These are phyloP conservation scores for Xylaria sp. DNA, from an alignment of 2,329 filamentous ascomycete genomes.

Conservation along the genomic window DNA sequence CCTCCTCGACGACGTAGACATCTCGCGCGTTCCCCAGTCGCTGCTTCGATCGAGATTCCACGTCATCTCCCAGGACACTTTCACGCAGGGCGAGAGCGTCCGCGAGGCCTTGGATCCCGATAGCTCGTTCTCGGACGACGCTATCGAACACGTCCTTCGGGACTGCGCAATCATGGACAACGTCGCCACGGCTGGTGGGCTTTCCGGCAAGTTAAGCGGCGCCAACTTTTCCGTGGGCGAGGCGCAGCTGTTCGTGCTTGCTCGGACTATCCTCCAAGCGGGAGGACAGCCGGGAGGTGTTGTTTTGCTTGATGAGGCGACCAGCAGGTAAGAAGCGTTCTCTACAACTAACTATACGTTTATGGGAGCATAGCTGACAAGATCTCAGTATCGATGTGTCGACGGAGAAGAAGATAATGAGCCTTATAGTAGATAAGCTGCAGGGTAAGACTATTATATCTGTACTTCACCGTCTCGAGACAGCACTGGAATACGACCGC, in stretches of 20 bases:
- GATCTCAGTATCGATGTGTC: constrained; percentile 29
- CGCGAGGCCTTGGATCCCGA: constrained; percentile 56
- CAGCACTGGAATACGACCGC: constrained; percentile 32
- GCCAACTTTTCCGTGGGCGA: constrained; percentile 52
- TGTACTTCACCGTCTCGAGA: constrained; percentile 33
- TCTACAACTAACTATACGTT: background rate
- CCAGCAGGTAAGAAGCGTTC: constrained; percentile 24
- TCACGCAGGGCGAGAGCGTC: constrained; percentile 54
- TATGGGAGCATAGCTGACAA: background rate
- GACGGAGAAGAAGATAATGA: constrained; percentile 34
- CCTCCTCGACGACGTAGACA: constrained; percentile 68
- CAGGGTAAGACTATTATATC: constrained; percentile 34
- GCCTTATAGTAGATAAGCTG: constrained; percentile 27
- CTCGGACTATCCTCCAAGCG: constrained; percentile 68
- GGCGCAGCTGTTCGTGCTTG: constrained; percentile 55
- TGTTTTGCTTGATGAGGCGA: constrained; percentile 64
- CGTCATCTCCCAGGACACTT: constrained; percentile 71
- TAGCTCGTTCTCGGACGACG: constrained; percentile 48
- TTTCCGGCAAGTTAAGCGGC: constrained; percentile 45
- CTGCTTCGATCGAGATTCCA: constrained; percentile 69
- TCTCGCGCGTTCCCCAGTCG: constrained; percentile 67
- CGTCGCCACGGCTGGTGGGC: constrained; percentile 48
- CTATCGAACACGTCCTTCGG: constrained; percentile 52
- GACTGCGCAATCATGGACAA: constrained; percentile 54
- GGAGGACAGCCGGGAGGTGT: constrained; percentile 70